Percentiles rank a stretch among this genome's conserved stretches.
Evolutionary conservation across 805 yeast genomes (phyloP).

Genomic region (Zygosaccharomyces pseudorouxii): DNA sequence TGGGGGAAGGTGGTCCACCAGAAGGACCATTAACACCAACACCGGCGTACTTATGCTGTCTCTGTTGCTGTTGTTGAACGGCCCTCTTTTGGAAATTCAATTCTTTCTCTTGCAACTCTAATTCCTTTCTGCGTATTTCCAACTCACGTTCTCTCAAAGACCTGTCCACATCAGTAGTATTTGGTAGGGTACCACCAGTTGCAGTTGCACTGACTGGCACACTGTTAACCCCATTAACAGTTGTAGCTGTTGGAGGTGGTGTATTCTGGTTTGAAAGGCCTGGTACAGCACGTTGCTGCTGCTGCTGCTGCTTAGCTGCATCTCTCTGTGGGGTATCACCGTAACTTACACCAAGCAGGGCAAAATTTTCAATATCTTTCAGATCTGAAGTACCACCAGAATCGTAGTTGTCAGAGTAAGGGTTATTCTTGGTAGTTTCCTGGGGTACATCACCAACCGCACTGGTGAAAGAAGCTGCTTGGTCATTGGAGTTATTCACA

Average conservation of each 20-base stretch:
- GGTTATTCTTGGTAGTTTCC: not conserved
- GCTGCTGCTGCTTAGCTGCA: slow-evolving; percentile 14
- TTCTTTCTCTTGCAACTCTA: slow-evolving; percentile 36
- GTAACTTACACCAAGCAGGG: slow-evolving; percentile 30
- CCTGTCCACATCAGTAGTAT: slow-evolving; percentile 10
- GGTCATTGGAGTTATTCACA: slow-evolving; percentile 2
- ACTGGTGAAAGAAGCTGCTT: slow-evolving; percentile 2
- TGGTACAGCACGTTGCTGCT: slow-evolving; percentile 6
- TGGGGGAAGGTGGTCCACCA: slow-evolving; percentile 8
- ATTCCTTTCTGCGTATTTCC: slow-evolving; percentile 32
- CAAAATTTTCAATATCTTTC: slow-evolving; percentile 33
- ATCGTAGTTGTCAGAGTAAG: slow-evolving; percentile 11
- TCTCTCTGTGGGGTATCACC: slow-evolving; percentile 26
- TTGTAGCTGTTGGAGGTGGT: slow-evolving; percentile 10
- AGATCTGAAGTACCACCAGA: slow-evolving; percentile 33
- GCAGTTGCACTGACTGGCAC: slow-evolving; percentile 1
- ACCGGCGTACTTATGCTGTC: slow-evolving; percentile 9
- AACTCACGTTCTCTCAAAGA: slow-evolving; percentile 30
- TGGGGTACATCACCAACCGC: not conserved
- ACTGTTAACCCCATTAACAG: slow-evolving; percentile 8
- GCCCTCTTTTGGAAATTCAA: slow-evolving; percentile 31
- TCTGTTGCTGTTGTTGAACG: slow-evolving; percentile 22
- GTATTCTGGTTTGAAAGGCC: slow-evolving; percentile 2
- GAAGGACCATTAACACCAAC: slow-evolving; percentile 3
- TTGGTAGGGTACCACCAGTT: not conserved